Evolutionary conservation across 306 rosid species (phyloP), one percentile per base, ranked within the genome.

Genomic region (Inga oerstediana): DNA sequence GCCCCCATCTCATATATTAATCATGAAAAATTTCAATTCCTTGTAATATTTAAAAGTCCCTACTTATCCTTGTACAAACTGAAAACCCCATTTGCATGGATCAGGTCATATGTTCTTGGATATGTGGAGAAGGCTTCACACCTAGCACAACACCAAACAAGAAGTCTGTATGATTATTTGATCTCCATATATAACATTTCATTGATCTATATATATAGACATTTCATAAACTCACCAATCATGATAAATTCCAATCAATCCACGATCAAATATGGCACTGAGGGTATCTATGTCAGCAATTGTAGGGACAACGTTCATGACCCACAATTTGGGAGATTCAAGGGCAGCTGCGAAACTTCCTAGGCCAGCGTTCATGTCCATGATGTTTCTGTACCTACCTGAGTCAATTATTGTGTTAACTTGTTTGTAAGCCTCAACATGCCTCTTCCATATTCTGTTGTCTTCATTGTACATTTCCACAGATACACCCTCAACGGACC

Each of bases 341-440:
- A 90, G 84, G 68, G 91, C 90, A 44, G 93, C 90, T 69, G 91
- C 91, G 78, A 88, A 90, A 81, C 93, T 82, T 84, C 93, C 93
- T 35, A 90, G 84, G 74, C 91, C 93, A 5, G 93, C 90, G 72
- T 88, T 88, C 93, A 90, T 90, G 76, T 90, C 89, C 90, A 90
- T 79, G 77, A 90, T 84, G 76, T 90, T 90, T 34, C 88, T 86
- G 34, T 87, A 88, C 72, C 93, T 85, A 52, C 89, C 89, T 0
- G 91, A 78, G 64, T 87, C 80, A 19, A 85, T 30, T 41, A 89
- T 71, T 72, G 81, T 89, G 80, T 87, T 87, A 10, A 84, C 72
- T 77, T 80, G 86, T 86, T 72, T 89, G 81, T 89, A 89, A 39
- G 90, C 89, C 61, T 67, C 78, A 69, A 87, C 92, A 78, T 89